Base-by-base conservation (phyloP, 2,329 filamentous ascomycete genomes). In the Eutypella sp. region DNA sequence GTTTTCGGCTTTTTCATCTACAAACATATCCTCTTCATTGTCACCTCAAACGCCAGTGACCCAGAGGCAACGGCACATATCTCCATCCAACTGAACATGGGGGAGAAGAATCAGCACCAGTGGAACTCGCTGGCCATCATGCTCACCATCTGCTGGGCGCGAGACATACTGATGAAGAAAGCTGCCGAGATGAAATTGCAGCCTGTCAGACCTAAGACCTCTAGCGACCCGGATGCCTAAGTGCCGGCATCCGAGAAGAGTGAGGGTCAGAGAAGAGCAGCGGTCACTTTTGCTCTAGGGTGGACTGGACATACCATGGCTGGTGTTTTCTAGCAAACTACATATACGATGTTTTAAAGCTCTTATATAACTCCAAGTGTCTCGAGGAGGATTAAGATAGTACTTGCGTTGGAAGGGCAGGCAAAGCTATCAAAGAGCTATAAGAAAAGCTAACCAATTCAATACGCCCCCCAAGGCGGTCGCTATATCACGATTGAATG, bases 111-210 rank as follows among this genome's bases (percentile, higher is more conserved):
- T 34, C 61, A 64, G 44, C 53, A 60, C 16, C 58, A 63, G 40
- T 65, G 62, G 62, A 63, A 64, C 23, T 58, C 62, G 11, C 44
- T 64, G 38, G 60, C 58, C 16, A 58, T 65, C 40, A 54, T 65
- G 54, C 57, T 57, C 11, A 63, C 60, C 15, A 49, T 64, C 20
- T 65, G 62, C 31, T 65, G 60, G 59, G 62, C 61, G 15, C 58
- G 62, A 29, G 62, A 65, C 41, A 44, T 50, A 46, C 53, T 56
- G 10, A 47, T 51, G 39, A 39, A 15, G n/a, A 42, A 19, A 22
- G 41, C 40, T 7, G 13, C n/a, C 10, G 31, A 33, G 33, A 40
- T 45, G 41, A 40, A 40, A 18, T 31, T 41, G 10, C 15, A 46
- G 13, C 10, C 29, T 15, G 13, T 33, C 13, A n/a, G n/a, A n/a